phyloP scores from a whole-genome alignment of 257 asterid species.

The Capsicum baccatum region DNA sequence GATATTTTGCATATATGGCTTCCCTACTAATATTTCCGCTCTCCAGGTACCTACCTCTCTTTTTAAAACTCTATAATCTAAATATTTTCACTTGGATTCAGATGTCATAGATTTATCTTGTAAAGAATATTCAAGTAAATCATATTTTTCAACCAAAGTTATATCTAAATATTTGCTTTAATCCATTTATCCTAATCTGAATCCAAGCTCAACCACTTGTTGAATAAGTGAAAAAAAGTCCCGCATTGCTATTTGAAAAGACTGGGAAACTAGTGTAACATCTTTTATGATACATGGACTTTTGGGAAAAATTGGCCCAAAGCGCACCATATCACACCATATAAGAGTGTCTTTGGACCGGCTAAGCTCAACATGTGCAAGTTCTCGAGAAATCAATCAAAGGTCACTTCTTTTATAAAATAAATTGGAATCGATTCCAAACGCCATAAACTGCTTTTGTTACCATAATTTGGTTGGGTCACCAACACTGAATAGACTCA shows the following conservation, averaged over 20 bases:
- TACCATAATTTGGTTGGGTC: slow-evolving; percentile 2
- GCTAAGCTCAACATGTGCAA: too few relatives aligned
- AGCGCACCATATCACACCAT: too few relatives aligned
- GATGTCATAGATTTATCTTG: too few relatives aligned
- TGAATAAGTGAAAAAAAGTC: too few relatives aligned
- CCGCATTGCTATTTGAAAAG: too few relatives aligned
- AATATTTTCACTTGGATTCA: too few relatives aligned
- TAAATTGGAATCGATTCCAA: background rate
- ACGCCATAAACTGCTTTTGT: background rate
- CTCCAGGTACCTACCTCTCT: slow-evolving; percentile 65
- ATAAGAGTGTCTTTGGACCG: too few relatives aligned
- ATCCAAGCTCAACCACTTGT: background rate
- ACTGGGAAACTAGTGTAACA: too few relatives aligned
- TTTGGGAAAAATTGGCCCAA: too few relatives aligned
- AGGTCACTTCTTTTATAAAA: background rate
- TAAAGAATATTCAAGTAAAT: too few relatives aligned
- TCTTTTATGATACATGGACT: too few relatives aligned
- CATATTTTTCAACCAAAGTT: background rate
- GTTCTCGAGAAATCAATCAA: background rate
- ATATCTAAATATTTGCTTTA: background rate
- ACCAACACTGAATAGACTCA: background rate
- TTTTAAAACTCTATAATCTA: background rate
- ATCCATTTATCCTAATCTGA: background rate
- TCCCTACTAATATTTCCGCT: slow-evolving; percentile 83
- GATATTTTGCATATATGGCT: slow-evolving; percentile 93